phyloP scores from a whole-genome alignment of 768 basidiomycete genomes.

The Cystofilobasidium macerans region DNA sequence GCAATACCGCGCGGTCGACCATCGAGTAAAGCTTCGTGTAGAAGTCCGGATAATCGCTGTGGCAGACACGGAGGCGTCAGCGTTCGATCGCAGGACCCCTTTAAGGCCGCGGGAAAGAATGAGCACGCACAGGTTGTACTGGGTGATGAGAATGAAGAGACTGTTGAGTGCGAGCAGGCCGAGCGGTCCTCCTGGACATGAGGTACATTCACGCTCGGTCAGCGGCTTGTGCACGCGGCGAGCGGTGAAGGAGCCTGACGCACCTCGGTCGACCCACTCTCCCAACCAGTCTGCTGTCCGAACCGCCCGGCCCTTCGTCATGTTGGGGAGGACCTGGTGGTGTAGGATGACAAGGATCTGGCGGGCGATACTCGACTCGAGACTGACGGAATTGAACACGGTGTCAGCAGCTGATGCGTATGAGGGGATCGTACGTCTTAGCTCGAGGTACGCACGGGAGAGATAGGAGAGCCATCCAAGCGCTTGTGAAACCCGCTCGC shows the following conservation, averaged over 20 bases:
- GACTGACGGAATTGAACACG: neutral
- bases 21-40: slow-evolving; percentile 85
- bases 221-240: neutral
- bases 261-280: slow-evolving; percentile 69
- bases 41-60: slow-evolving; percentile 88
- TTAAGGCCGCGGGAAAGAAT: neutral
- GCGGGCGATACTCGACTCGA: slow-evolving; percentile 41
- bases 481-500: slow-evolving; percentile 16
- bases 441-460: slow-evolving; percentile 11
- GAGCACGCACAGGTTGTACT: slow-evolving; percentile 74
- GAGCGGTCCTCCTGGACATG: slow-evolving; percentile 56
- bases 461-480: slow-evolving; percentile 23
- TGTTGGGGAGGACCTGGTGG: slow-evolving; percentile 66
- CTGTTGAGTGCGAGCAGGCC: slow-evolving; percentile 85
- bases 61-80: neutral
- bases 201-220: neutral
- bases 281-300: slow-evolving; percentile 77
- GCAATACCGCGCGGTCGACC: slow-evolving; percentile 74
- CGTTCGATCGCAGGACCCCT: neutral
- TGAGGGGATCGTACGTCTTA: neutral
- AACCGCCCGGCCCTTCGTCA: slow-evolving; percentile 49
- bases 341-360: slow-evolving; percentile 69
- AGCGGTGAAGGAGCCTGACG: slow-evolving; percentile 29
- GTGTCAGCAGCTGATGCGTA: neutral
- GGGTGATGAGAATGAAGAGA: slow-evolving; percentile 76